Base-by-base conservation (phyloP, 2,329 filamentous ascomycete genomes). In the Amauroascus verrucosus region DNA sequence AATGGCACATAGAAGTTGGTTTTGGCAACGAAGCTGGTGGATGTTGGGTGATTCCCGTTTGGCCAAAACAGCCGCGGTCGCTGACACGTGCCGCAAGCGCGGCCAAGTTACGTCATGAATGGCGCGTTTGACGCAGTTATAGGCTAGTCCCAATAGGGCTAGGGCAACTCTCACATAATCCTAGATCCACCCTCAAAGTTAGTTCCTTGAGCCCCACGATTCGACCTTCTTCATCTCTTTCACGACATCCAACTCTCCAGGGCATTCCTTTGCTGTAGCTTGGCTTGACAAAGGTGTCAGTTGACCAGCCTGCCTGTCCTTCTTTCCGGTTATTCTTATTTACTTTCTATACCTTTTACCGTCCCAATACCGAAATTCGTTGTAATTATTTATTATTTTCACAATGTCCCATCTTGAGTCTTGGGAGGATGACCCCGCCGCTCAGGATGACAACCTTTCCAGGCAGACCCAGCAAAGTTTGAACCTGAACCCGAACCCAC, bases 371-470 rank as follows among this genome's bases (percentile, higher is more conserved):
- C 9, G n/a, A 4, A 13, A 48, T 38, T 37, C 6, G 3, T 30
- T 11, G 40, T 26, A 13, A 26, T 26, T 43, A 6, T 24, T 26
- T 26, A 6, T 13, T 43, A 2, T 56, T 54, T 57, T 54, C 66
- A 77, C 53, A 65, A 95, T 95, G 89, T 85, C 90, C 63, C 83
- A 90, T 70, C 86, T 88, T 65, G 89, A 95, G 71, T 95, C 89
- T 58, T 97, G 93, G 87, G 90, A 97, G 74, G 88, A 95, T 65
- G 87, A 90, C 65, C 83, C 84, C 64, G 77, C 84, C 53, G 83
- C 81, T 58, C 84, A 88, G 76, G 85, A 90, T 64, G 85, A 80
- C 60, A 71, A 87, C 68, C 81, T 95, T 70, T 81, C 86, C 58
- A 82, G 83, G 63, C 86, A 90, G 76, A 74, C 86, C 35, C 81